Percentiles rank a stretch among this genome's conserved stretches.
phyloP scores from a whole-genome alignment of 768 basidiomycete genomes.

The Boletus pseudo-olivaceus region DNA sequence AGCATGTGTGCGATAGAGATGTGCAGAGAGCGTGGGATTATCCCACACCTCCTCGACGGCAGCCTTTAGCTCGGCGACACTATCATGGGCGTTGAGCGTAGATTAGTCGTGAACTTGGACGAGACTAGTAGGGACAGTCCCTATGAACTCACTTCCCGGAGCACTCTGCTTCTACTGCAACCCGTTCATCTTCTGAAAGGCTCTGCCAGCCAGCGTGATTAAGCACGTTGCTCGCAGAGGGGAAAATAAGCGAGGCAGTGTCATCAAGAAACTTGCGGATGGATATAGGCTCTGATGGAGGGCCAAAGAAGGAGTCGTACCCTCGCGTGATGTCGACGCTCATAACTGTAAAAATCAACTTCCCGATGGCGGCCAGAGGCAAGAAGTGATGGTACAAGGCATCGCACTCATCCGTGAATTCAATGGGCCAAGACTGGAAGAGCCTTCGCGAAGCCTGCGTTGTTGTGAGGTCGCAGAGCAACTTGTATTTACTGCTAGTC shows the following conservation, averaged over 20 bases:
- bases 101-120: not conserved
- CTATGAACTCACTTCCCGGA: slow-evolving; percentile 31
- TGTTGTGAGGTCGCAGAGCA: too few species aligned
- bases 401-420: not conserved
- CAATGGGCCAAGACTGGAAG: not conserved
- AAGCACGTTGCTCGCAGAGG: slow-evolving; percentile 8
- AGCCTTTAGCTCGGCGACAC: slow-evolving; percentile 50
- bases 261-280: slow-evolving; percentile 43
- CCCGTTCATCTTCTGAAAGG: slow-evolving; percentile 25
- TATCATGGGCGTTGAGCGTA: slow-evolving; percentile 25
- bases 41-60: slow-evolving; percentile 46
- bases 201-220: slow-evolving; percentile 21
- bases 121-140: not conserved
- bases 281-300: slow-evolving; percentile 54
- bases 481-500: too few species aligned
- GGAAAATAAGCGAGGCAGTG: slow-evolving; percentile 17
- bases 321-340: slow-evolving; percentile 27
- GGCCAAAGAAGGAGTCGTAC: slow-evolving; percentile 58
- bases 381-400: not conserved
- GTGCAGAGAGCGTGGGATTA: slow-evolving; percentile 53
- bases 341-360: slow-evolving; percentile 2
- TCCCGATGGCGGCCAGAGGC: not conserved
- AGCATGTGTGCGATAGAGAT: slow-evolving; percentile 55
- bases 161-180: slow-evolving; percentile 40
- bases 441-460: not conserved